phyloP scores from a whole-genome alignment of 2,329 filamentous ascomycete species.

The Arthroderma sp. region DNA sequence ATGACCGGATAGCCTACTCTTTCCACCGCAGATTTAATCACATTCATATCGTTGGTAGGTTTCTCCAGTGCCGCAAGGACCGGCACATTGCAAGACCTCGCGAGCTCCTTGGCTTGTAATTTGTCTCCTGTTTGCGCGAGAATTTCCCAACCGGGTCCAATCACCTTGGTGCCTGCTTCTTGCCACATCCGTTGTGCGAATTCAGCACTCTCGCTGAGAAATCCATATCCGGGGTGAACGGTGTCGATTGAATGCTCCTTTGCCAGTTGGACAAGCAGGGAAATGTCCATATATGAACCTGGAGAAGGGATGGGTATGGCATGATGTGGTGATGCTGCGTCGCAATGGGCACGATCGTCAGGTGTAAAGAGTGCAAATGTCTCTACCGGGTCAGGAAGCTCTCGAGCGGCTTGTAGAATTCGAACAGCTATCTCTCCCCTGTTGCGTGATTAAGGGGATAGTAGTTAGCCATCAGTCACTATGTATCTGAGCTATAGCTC shows the following conservation, averaged over 20 bases:
- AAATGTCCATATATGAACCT: slow-evolving; percentile 41
- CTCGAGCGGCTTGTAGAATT: slow-evolving; percentile 46
- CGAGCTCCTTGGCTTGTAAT: slow-evolving; percentile 39
- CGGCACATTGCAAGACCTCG: slow-evolving; percentile 39
- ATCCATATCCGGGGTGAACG: slow-evolving; percentile 48
- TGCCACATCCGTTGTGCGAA: slow-evolving; percentile 39
- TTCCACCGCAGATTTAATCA: slow-evolving; percentile 46
- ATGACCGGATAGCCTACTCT: slow-evolving; percentile 42
- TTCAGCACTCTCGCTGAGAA: slow-evolving; percentile 45
- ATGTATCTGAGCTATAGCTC: neutral
- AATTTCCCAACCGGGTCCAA: slow-evolving; percentile 46
- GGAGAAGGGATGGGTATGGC: slow-evolving; percentile 39
- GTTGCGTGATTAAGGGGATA: slow-evolving; percentile 6
- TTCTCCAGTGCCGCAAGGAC: slow-evolving; percentile 36
- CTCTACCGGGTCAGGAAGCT: slow-evolving; percentile 37
- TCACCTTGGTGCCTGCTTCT: slow-evolving; percentile 35
- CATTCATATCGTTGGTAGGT: slow-evolving; percentile 30
- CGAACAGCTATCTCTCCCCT: slow-evolving; percentile 53
- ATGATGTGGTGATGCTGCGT: slow-evolving; percentile 34
- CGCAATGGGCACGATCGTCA: slow-evolving; percentile 43
- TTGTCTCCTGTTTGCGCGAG: slow-evolving; percentile 45
- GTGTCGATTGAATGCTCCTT: slow-evolving; percentile 41
- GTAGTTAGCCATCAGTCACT: neutral
- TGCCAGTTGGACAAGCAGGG: slow-evolving; percentile 34
- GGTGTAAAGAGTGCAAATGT: slow-evolving; percentile 44